Base-by-base conservation (phyloP, 139 green algal genomes). In the Chlamydomonas schloesseri region DNA sequence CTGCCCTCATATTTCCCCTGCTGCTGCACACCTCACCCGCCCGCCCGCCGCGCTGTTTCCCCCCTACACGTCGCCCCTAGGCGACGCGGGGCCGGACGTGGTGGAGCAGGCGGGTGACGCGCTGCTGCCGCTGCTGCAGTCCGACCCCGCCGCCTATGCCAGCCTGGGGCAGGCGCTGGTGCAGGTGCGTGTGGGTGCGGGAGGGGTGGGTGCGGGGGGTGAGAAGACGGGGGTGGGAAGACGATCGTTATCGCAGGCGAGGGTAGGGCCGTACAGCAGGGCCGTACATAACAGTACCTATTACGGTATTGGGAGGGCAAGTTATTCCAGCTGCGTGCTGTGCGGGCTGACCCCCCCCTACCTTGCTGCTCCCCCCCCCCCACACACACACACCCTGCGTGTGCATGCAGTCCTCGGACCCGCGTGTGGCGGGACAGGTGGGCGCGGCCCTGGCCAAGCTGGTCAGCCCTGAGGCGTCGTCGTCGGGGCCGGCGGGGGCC, bases 51-150 rank as follows among this genome's bases (percentile, higher is more conserved):
- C n/a, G n/a, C n/a, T n/a, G n/a, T n/a, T n/a, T n/a, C n/a, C n/a
- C n/a, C n/a, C n/a, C n/a, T n/a, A n/a, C n/a, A n/a, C n/a, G n/a
- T n/a, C n/a, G n/a, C n/a, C n/a, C n/a, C n/a, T n/a, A 46, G 77
- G 81, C 34, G 53, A 79, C 20, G 50, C 29, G 8, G 83, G 80
- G 2, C 55, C 88, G 4, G 93, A 94, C 3, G 67, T 92, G 9
- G 84, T 94, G 58, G 95, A 96, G 74, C 83, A 90, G 60, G 89
- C 93, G 42, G 91, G 93, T 36, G 94, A 97, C 81, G 91, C 93
- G 42, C 86, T 96, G 79, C 89, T 97, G 76, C 93, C 94, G 20
- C 87, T 97, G 80, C 87, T 95, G 36, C 82, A 95, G 33, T 77
- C 88, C 20, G 90, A 95, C 33, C 91, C 88, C 3, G 47, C 72